These are phyloP conservation scores for Moesziomyces sp. DNA, from an alignment of 1,284 basidiomycete genomes.

Conservation along the genomic window DNA sequence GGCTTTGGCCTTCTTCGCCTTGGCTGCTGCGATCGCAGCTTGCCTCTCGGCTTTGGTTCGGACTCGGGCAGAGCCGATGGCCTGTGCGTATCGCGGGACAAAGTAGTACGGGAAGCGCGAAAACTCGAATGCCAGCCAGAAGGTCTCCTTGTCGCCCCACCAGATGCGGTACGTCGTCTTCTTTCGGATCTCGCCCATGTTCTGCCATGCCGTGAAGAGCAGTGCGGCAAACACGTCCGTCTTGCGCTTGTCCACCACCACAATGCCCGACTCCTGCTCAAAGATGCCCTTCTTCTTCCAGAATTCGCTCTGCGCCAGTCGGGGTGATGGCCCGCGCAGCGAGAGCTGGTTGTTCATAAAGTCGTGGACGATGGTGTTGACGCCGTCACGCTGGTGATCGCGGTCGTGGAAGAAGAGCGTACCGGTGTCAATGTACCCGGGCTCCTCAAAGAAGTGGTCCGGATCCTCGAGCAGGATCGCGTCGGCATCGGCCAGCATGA, in stretches of 20 bases:
- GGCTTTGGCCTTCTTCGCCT: slow-evolving; percentile 22
- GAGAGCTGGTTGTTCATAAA: slow-evolving; percentile 48
- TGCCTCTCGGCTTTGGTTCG: slow-evolving; percentile 12
- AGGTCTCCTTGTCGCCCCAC: slow-evolving; percentile 50
- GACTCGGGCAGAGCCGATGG: slow-evolving; percentile 25
- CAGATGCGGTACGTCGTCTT: slow-evolving; percentile 48
- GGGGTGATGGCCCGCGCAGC: slow-evolving; percentile 33
- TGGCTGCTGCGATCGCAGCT: slow-evolving; percentile 3
- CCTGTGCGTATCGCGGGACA: slow-evolving; percentile 43
- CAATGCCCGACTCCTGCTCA: slow-evolving; percentile 50
- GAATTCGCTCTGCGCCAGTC: slow-evolving; percentile 36
- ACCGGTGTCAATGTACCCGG: slow-evolving; percentile 47
- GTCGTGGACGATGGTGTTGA: slow-evolving; percentile 35
- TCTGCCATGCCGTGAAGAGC: slow-evolving; percentile 51
- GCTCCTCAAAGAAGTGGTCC: slow-evolving; percentile 43
- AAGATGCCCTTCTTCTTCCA: slow-evolving; percentile 52
- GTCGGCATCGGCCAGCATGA: slow-evolving; percentile 52
- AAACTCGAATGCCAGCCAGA: slow-evolving; percentile 51
- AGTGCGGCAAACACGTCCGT: slow-evolving; percentile 45
- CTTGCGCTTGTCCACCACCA: slow-evolving; percentile 47
- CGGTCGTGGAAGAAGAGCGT: slow-evolving; percentile 56
- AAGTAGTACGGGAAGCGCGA: slow-evolving; percentile 49
- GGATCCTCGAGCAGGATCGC: slow-evolving; percentile 46
- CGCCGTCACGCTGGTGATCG: slow-evolving; percentile 42
- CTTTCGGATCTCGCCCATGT: slow-evolving; percentile 49